Conservation (phyloP, 2,329 filamentous ascomycete genomes). For the Pseudopithomyces chartarum region DNA sequence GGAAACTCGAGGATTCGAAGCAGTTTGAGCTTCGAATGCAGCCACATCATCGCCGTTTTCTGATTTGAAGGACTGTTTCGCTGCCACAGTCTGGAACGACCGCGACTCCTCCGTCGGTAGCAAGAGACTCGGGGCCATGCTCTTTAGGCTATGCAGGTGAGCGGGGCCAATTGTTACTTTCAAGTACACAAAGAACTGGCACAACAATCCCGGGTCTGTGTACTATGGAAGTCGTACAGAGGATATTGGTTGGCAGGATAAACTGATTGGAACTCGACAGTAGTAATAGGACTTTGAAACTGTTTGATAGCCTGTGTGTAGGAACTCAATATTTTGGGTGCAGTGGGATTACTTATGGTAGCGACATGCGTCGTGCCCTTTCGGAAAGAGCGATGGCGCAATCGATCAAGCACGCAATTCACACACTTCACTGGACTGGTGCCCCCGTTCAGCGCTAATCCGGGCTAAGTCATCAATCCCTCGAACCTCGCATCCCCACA, state of each 20-base stretch:
- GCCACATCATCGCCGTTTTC: conserved; percentile 15
- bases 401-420: conserved; percentile 17
- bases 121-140: conserved; percentile 39
- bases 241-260: too few species aligned
- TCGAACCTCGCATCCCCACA: conserved; percentile 4
- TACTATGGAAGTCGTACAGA: not conserved
- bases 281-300: not conserved
- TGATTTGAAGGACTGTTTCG: conserved; percentile 22
- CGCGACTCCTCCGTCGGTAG: conserved; percentile 30
- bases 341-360: conserved; percentile 4
- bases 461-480: not conserved
- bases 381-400: conserved; percentile 9
- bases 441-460: conserved; percentile 2
- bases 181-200: not conserved
- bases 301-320: not conserved
- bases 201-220: not conserved
- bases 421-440: not conserved
- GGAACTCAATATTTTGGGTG: not conserved
- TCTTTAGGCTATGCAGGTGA: conserved; percentile 4
- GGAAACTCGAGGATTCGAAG: conserved; percentile 19
- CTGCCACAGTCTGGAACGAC: conserved; percentile 15
- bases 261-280: too few species aligned
- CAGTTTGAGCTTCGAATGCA: conserved; percentile 29
- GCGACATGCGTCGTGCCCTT: conserved; percentile 1
- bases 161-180: not conserved